Base-by-base conservation (phyloP, 1,284 basidiomycete species). In the Leccinum solheimii region DNA sequence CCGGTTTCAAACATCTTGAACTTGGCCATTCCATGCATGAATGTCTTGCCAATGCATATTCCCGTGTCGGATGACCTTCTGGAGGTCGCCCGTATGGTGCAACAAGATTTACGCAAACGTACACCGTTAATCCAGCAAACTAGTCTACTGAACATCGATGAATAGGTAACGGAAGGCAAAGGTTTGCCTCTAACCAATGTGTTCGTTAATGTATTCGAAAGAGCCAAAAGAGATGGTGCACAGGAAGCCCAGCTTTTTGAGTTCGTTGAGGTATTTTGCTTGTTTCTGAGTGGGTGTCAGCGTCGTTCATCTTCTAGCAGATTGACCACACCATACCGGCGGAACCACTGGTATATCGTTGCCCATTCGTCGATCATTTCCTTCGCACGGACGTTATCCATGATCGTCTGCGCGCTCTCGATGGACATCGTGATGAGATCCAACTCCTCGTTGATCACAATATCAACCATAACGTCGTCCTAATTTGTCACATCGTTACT, bases 401-500 rank as follows among this genome's bases (percentile, higher is more conserved):
- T 68, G 40, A 78, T 68, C 48, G 68, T 55, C 32, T 64, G 64
- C 9, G 67, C 68, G 50, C 73, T 74, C 62, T 83, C 81, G 6
- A 83, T 21, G 3, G 79, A 79, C 75, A 82, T 78, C 52, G 74
- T 68, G 19, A 81, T 68, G 16, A 69, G 68, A 59, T 80, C 75
- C 8, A 69, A 60, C 45, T 66, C 56, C 19, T 69, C 69, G 23
- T 74, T 50, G 21, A 75, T 71, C 5, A 76, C 72, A 58, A 82
- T 78, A 54, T 82, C 80, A 30, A 82, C 64, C 66, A 81, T 76
- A 21, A 81, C 63, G 62, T 82, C 79, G 60, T 81, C 80, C 74
- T 80, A 66, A 48, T 71, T 45, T 38, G 40, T 61, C 45, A 43
- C 26, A 40, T 36, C 10, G 19, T 30, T 32, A 34, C 27, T 58